phyloP scores from a whole-genome alignment of 495 filamentous ascomycete genomes.

The Schizothecium vesticola region DNA sequence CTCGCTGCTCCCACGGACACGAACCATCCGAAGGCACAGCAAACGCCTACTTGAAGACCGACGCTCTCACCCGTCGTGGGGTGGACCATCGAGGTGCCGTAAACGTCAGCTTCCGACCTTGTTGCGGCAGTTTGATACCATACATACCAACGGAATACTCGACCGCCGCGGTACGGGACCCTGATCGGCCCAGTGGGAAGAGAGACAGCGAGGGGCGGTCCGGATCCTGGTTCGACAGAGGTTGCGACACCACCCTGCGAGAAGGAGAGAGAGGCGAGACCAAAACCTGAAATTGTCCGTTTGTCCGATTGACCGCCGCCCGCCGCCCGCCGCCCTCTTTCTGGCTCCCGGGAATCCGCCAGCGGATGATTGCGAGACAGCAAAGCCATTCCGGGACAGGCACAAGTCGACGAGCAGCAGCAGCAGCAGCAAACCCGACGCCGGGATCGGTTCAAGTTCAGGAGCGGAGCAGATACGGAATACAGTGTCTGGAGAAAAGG shows the following conservation, averaged over 20 bases:
- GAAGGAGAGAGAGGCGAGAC: background rate
- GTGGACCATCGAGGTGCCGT: background rate
- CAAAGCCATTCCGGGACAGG: background rate
- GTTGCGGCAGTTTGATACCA: constrained; percentile 12
- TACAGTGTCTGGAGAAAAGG: background rate
- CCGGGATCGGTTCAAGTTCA: background rate
- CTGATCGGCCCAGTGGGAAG: constrained; percentile 12
- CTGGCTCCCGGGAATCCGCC: background rate
- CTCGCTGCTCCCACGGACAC: background rate
- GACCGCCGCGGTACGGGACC: constrained; percentile 5
- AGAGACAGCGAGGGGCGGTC: background rate
- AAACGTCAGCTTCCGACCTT: background rate
- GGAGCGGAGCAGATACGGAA: background rate
- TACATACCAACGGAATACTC: background rate
- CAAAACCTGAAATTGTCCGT: constrained; percentile 1
- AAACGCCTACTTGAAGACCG: background rate
- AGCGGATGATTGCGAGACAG: background rate
- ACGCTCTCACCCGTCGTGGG: background rate
- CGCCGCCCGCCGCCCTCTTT: background rate
- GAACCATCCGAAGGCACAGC: background rate
- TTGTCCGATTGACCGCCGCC: background rate
- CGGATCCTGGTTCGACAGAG: constrained; percentile 10
- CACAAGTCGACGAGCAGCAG: background rate
- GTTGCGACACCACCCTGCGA: background rate
- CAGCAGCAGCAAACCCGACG: background rate